Evolutionary conservation across 139 green algal species (phyloP).

Genomic region (Chlorella sorokiniana): DNA sequence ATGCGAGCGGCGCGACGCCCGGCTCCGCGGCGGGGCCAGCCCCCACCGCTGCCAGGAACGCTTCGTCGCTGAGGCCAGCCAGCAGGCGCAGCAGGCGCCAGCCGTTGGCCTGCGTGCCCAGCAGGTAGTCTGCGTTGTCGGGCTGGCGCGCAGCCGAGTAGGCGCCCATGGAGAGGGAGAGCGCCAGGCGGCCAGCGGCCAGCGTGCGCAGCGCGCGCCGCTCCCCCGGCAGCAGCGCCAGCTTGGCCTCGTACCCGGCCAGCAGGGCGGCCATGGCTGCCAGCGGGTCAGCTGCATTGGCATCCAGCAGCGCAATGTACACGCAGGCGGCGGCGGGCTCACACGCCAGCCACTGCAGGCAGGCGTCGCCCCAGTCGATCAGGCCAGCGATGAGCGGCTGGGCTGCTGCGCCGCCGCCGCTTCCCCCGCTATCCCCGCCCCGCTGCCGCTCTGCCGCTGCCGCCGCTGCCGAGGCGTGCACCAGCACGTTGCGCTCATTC

Average conservation of each 20-base stretch:
- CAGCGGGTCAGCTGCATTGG: neutral
- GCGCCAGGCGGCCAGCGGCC: slow-evolving; percentile 14
- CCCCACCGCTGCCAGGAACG: neutral
- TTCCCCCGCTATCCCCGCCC: neutral
- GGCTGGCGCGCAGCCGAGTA: neutral
- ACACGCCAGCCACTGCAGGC: neutral
- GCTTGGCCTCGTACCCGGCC: slow-evolving; percentile 4
- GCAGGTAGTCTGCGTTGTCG: slow-evolving; percentile 22
- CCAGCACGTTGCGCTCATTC: slow-evolving; percentile 33
- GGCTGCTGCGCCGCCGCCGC: neutral
- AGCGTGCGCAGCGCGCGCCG: slow-evolving; percentile 31
- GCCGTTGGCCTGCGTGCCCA: slow-evolving; percentile 29
- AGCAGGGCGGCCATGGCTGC: neutral
- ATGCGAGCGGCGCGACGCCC: too few relatives aligned
- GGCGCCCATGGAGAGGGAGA: slow-evolving; percentile 14
- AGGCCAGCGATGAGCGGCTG: slow-evolving; percentile 4
- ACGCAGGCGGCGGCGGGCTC: neutral
- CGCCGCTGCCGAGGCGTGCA: neutral
- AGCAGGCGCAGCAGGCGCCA: slow-evolving; percentile 38
- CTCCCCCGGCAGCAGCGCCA: slow-evolving; percentile 3
- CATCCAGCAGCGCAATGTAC: slow-evolving; percentile 6
- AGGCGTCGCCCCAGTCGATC: slow-evolving; percentile 26
- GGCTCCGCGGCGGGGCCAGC: neutral
- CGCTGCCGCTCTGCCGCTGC: neutral
- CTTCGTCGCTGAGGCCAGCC: slow-evolving; percentile 12